Percentiles rank a stretch among this genome's conserved stretches.
Evolutionary conservation across 1,284 basidiomycete species (phyloP).

Genomic region (Apiotrichum veenhuisii): DNA sequence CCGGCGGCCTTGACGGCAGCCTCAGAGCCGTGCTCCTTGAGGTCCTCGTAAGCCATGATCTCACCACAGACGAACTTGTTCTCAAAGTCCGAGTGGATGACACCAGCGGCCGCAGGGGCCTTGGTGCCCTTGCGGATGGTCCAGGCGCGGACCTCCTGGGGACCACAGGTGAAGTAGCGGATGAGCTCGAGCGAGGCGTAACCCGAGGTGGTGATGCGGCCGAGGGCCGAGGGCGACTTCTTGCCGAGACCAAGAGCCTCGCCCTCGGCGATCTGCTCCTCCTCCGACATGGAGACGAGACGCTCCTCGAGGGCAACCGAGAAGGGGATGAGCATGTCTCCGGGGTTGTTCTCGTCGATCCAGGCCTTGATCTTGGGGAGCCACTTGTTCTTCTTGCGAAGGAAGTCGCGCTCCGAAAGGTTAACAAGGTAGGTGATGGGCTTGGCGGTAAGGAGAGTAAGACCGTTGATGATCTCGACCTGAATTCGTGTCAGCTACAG

Average conservation of each 20-base stretch:
- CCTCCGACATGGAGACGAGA: constrained; percentile 60
- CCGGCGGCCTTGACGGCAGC: constrained; percentile 89
- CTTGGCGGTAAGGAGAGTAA: constrained; percentile 91
- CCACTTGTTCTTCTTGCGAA: constrained; percentile 99
- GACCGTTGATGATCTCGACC: constrained; percentile 93
- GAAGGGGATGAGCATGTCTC: constrained; percentile 94
- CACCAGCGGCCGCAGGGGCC: constrained; percentile 95
- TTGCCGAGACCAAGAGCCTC: constrained; percentile 54
- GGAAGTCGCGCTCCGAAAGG: constrained; percentile 89
- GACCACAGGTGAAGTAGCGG: constrained; percentile 95
- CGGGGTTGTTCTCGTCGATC: constrained; percentile 97
- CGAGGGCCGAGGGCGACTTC: constrained; percentile 60
- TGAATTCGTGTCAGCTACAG: constrained; percentile 46
- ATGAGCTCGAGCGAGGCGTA: constrained; percentile 86
- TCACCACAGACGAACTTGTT: constrained; percentile 99
- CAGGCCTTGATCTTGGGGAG: constrained; percentile 96
- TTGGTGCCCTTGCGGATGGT: constrained; percentile 90
- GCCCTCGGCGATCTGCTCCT: constrained; percentile 72
- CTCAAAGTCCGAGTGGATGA: constrained; percentile 71
- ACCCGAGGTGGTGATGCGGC: constrained; percentile 89
- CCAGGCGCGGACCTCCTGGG: constrained; percentile 97
- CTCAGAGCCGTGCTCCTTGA: constrained; percentile 90
- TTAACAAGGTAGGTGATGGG: constrained; percentile 99
- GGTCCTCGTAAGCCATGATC: constrained; percentile 89
- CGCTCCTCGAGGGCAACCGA: constrained; percentile 95